Evolutionary conservation across 75 land plant species (phyloP), one percentile per base, ranked within the genome.

Genomic region (Cupressus sempervirens): DNA sequence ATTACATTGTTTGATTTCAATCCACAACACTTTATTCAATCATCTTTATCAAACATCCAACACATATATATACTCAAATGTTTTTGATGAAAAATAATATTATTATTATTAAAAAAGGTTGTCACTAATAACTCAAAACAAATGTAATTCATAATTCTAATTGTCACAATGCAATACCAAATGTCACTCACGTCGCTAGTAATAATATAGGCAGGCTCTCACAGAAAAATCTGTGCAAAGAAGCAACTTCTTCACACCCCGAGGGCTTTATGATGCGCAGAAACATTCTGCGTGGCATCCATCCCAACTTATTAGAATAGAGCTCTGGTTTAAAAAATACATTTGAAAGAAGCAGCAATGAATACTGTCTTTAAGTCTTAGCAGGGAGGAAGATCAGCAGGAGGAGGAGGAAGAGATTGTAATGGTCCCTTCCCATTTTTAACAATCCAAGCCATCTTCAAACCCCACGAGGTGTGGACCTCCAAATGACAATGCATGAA

Each of bases 401-500:
- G 94, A 58, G 94, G 94, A 43, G 92, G 89, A 8, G 87, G 91
- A 62, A 92, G 87, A 32, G 89, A 91, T 41, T 92, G 89, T 30
- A 81, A 86, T 41, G 86, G 89, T 74, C 82, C 83, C 45, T 83
- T 81, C 48, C 94, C 94, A 56, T 92, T 88, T 76, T 75, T 83
- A 8, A 92, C 94, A 20, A 91, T 56, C 87, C 92, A 92, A 0
- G 89, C 94, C 92, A 91, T 92, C 73, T 83, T 88, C 91, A 92
- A 87, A n/a, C 94, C 94, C 94, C 94, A 92, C n/a, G 89, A 87
- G 20, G 86, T 83, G 81, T 92, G 93, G 35, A 90, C 84, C 40
- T 92, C 93, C 73, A 90, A 45, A 68, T 92, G 93, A 45, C 93
- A 92, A 75, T 92, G 93, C 90, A 92, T 88, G 58, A 90, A 89